Evolutionary conservation across 257 asterid species (phyloP).

Genomic region (Nicotiana undulata): DNA sequence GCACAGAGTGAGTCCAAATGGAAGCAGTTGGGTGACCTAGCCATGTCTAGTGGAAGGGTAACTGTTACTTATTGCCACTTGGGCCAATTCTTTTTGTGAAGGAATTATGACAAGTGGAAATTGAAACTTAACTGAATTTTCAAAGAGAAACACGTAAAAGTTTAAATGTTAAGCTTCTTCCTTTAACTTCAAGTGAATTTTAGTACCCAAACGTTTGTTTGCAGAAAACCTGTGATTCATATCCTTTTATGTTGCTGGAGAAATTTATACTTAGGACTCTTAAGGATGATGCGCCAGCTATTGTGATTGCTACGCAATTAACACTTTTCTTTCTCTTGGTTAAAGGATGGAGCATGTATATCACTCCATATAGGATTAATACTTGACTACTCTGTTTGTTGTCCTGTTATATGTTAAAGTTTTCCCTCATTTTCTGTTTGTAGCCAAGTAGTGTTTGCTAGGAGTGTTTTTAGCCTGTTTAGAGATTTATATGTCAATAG

Average conservation of each 20-base stretch:
- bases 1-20: constrained; percentile 86
- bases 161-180: not conserved
- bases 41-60: constrained; percentile 94
- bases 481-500: not conserved
- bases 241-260: not conserved
- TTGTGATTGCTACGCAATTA: not conserved
- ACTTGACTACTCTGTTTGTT: not conserved
- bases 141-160: not conserved
- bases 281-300: not conserved
- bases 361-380: not conserved
- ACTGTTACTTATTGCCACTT: constrained; percentile 5
- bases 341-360: not conserved
- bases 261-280: not conserved
- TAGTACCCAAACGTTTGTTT: not conserved
- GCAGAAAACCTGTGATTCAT: not conserved
- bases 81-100: not conserved
- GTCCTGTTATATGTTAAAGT: not conserved
- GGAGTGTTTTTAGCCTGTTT: not conserved
- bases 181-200: not conserved
- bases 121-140: not conserved
- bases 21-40: constrained; percentile 98
- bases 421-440: not conserved
- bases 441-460: not conserved
- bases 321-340: not conserved
- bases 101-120: not conserved